Percentiles rank a stretch among this genome's conserved stretches.
These are phyloP conservation scores for Penicillium paneum DNA, from an alignment of 2,329 filamentous ascomycete genomes.

Conservation along the genomic window DNA sequence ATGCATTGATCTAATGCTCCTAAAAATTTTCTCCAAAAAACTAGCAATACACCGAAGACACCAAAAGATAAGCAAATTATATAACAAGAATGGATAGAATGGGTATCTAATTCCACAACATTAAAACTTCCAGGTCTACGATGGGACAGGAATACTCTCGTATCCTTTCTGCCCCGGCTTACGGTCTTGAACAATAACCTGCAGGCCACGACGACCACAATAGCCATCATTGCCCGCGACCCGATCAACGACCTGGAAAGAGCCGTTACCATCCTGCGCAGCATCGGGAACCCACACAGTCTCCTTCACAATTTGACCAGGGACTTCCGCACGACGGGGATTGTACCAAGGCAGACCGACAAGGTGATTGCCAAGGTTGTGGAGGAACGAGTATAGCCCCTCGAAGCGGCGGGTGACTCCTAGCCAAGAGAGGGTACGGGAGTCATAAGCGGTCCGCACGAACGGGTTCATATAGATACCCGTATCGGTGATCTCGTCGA, in stretches of 20 bases:
- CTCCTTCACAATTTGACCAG: conserved; percentile 50
- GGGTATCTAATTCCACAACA: conserved; percentile 5
- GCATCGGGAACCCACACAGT: conserved; percentile 42
- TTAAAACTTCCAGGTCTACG: background rate
- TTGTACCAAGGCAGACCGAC: conserved; percentile 59
- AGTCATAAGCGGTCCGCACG: conserved; percentile 67
- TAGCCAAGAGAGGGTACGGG: conserved; percentile 57
- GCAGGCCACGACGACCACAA: conserved; percentile 44
- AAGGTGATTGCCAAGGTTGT: conserved; percentile 57
- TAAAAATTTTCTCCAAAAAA: background rate
- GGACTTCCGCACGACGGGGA: conserved; percentile 57
- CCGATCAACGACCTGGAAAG: conserved; percentile 39
- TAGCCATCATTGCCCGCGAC: conserved; percentile 45
- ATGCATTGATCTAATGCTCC: background rate
- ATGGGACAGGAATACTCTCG: conserved; percentile 43
- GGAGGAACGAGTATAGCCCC: conserved; percentile 58
- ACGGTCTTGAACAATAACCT: conserved; percentile 45
- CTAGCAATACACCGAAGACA: background rate
- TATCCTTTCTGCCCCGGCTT: conserved; percentile 45
- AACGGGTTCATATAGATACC: conserved; percentile 73
- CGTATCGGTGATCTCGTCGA: conserved; percentile 42
- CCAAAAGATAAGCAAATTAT: background rate
- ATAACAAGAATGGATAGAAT: background rate
- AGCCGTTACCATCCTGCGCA: conserved; percentile 31
- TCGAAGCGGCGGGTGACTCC: conserved; percentile 62